Evolutionary conservation across 2,329 filamentous ascomycete species (phyloP).

Genomic region (Cucurbitaria berberidis): DNA sequence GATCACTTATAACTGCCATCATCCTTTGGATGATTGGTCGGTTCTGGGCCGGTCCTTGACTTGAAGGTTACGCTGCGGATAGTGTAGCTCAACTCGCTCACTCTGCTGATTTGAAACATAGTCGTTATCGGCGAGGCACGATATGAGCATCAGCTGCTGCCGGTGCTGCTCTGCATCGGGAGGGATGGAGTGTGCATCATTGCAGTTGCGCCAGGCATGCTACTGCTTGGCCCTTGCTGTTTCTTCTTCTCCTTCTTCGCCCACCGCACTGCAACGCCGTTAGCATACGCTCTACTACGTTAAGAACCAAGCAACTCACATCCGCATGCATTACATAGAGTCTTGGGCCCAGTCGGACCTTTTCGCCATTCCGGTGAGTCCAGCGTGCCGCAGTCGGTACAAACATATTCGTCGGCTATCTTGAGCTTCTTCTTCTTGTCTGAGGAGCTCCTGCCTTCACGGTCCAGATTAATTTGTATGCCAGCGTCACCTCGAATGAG

Average conservation of each 20-base stretch:
- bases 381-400: constrained; percentile 91
- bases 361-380: constrained; percentile 97
- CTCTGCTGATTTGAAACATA: too few relatives aligned
- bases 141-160: constrained; percentile 43
- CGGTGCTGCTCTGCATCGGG: constrained; percentile 40
- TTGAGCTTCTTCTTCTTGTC: constrained; percentile 91
- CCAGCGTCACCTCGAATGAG: constrained; percentile 86
- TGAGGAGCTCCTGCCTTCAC: constrained; percentile 69
- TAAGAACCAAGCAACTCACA: constrained; percentile 54
- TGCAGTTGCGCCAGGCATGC: constrained; percentile 16
- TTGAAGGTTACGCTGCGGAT: too few relatives aligned
- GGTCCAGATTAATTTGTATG: constrained; percentile 81
- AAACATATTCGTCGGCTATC: constrained; percentile 84
- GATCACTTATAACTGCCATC: too few relatives aligned
- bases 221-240: constrained; percentile 32
- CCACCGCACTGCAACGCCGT: constrained; percentile 58
- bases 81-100: too few relatives aligned
- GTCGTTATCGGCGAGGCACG: neutral
- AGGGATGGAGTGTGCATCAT: constrained; percentile 31
- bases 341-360: constrained; percentile 90
- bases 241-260: constrained; percentile 79
- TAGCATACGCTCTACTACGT: constrained; percentile 9
- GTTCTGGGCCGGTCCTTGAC: too few relatives aligned
- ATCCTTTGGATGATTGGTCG: too few relatives aligned
- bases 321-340: constrained; percentile 94